Evolutionary conservation across 202 grass and related monocot genomes (phyloP), one percentile per base, ranked within the genome.

Genomic region (Cymbopogon flexuosus): DNA sequence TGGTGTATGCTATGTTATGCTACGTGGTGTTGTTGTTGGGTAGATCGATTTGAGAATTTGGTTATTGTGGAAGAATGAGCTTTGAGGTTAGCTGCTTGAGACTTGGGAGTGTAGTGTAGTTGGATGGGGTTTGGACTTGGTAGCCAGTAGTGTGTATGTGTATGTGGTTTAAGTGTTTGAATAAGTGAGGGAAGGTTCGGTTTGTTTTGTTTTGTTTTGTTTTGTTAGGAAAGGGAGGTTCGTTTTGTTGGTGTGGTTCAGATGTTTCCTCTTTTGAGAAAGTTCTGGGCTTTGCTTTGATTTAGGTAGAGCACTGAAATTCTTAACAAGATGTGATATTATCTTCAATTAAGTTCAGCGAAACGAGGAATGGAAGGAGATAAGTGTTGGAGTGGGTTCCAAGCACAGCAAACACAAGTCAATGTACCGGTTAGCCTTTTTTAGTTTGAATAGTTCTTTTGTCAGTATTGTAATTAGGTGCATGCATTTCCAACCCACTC

Each of bases 391-490:
- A 82, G 79, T 87, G 72, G 45, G 58, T 71, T 81, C 78, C 3
- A 87, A 86, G 77, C 84, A 49, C 49, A 75, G 37, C 77, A 79
- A 78, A 16, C 16, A 79, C 40, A 74, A 67, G 63, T 19, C 66
- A 43, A 47, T 39, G 37, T 30, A 42, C 30, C 24, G 14, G 65
- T 52, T 40, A 58, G 34, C 47, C 23, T 0, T 23, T 14, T 3
- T n/a, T n/a, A 35, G 54, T 18, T 58, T 15, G 57, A 77, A 43
- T 85, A 16, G 76, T 65, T 73, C 49, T 43, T 52, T 24, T 46
- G 56, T 71, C 5, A 56, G 41, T 62, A n/a, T n/a, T n/a, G 42
- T 41, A 62, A 77, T 62, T 86, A 63, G 84, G 63, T 82, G 56
- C 18, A 15, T 76, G 41, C 81, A 51, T 64, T 34, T 57, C 76